phyloP scores from a whole-genome alignment of 768 basidiomycete genomes.

The Tylopilus vinaceipallidus region DNA sequence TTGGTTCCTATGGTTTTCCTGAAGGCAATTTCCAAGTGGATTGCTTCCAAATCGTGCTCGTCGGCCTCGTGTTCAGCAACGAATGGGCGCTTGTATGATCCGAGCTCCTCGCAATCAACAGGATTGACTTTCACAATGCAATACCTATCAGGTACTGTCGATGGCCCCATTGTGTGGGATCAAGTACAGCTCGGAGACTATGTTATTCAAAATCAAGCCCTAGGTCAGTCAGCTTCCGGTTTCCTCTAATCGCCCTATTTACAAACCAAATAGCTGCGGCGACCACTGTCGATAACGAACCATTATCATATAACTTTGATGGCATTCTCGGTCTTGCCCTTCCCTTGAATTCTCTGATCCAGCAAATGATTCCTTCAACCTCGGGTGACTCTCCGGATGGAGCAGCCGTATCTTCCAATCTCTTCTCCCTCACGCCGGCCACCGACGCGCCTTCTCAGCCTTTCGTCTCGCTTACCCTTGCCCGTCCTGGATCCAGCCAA shows the following conservation, averaged over 20 bases:
- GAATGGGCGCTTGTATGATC: constrained; percentile 53
- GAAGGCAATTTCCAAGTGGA: constrained; percentile 51
- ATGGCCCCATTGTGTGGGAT: constrained; percentile 73
- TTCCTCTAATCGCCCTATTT: neutral
- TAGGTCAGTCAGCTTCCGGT: constrained; percentile 45
- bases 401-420: constrained; percentile 63
- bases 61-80: constrained; percentile 49
- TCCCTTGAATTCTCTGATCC: constrained; percentile 69
- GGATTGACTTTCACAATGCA: constrained; percentile 44
- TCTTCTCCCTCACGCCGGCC: constrained; percentile 64
- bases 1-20: neutral
- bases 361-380: constrained; percentile 45
- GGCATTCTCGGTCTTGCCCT: constrained; percentile 78
- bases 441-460: constrained; percentile 52
- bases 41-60: constrained; percentile 65
- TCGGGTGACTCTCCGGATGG: constrained; percentile 57
- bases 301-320: constrained; percentile 52
- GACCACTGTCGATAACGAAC: constrained; percentile 50
- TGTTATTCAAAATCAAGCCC: constrained; percentile 59
- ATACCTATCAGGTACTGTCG: constrained; percentile 59
- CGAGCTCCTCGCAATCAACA: constrained; percentile 45
- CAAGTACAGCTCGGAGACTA: constrained; percentile 61
- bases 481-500: constrained; percentile 59
- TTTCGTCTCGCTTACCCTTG: constrained; percentile 67
- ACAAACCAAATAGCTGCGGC: constrained; percentile 51